Evolutionary conservation across 306 rosid genomes (phyloP).

Genomic region (Prunus mume): DNA sequence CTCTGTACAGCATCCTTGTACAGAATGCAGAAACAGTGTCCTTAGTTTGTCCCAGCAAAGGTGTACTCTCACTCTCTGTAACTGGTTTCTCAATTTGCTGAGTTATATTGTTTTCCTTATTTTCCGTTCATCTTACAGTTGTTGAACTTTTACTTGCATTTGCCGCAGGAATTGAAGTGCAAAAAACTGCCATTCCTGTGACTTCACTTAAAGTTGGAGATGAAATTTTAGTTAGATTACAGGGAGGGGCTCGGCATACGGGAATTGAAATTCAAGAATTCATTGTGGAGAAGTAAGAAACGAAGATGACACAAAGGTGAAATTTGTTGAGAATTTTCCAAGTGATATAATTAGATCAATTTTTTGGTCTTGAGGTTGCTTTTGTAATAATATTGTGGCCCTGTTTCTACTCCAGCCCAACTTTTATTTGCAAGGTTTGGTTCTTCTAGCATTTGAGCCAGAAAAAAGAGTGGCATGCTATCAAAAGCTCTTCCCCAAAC

Average conservation of each 20-base stretch:
- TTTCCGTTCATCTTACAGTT: conserved; percentile 4
- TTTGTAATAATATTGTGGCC: not conserved
- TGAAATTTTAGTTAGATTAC: conserved; percentile 65
- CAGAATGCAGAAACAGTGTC: conserved; percentile 94
- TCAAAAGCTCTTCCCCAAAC: too few species aligned
- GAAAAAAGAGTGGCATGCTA: too few species aligned
- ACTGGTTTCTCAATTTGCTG: not conserved
- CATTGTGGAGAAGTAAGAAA: conserved; percentile 75
- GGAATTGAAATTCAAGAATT: conserved; percentile 94
- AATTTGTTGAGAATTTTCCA: conserved; percentile 14
- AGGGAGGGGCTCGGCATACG: conserved; percentile 88
- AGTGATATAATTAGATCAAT: not conserved
- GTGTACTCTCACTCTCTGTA: conserved; percentile 25
- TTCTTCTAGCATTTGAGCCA: too few species aligned
- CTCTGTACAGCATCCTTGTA: conserved; percentile 60
- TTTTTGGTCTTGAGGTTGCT: not conserved
- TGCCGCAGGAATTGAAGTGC: conserved; percentile 39
- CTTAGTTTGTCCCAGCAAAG: conserved; percentile 58
- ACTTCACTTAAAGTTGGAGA: conserved; percentile 77
- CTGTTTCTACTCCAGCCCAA: not conserved
- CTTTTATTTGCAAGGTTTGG: too few species aligned
- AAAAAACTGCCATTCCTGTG: conserved; percentile 58
- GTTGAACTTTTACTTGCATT: conserved; percentile 2
- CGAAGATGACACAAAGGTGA: conserved; percentile 7
- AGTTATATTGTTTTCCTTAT: conserved; percentile 8